Percentiles rank a stretch among this genome's conserved stretches.
Conservation (phyloP, 2,329 filamentous ascomycete genomes). For the Sarocladiaceae sp. region DNA sequence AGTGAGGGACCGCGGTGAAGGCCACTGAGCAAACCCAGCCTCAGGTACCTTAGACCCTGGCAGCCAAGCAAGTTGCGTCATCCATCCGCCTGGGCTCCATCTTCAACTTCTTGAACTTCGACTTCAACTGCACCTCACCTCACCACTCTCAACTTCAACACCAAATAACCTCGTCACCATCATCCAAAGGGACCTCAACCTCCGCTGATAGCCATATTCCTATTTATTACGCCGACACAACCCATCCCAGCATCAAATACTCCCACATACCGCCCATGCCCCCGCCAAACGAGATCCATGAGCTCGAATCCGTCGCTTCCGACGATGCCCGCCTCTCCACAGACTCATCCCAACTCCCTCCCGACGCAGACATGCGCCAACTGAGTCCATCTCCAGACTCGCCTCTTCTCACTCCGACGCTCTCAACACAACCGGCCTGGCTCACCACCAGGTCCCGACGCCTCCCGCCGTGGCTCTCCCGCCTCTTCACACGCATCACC, state of each 20-base stretch:
- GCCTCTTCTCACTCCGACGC: background rate
- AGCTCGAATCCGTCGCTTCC: constrained; percentile 3
- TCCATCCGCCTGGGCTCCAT: too few species aligned
- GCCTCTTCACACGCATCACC: background rate
- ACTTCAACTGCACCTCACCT: too few species aligned
- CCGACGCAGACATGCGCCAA: background rate
- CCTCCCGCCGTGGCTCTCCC: background rate
- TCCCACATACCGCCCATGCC: background rate
- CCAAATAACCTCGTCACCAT: too few species aligned
- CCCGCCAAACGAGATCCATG: background rate
- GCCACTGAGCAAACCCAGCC: too few species aligned
- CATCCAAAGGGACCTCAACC: too few species aligned
- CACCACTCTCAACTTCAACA: too few species aligned
- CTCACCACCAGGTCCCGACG: background rate
- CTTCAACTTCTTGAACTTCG: too few species aligned
- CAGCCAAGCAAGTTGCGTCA: too few species aligned
- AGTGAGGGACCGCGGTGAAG: too few species aligned
- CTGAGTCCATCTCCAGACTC: background rate
- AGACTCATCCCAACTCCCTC: background rate
- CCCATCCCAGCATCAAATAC: background rate
- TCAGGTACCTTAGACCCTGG: too few species aligned
- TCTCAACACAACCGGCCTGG: constrained; percentile 2
- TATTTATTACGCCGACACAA: too few species aligned
- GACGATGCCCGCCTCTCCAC: background rate
- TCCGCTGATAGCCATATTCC: too few species aligned